These are phyloP conservation scores for Metarhizium rileyi DNA, from an alignment of 2,329 filamentous ascomycete genomes.

Conservation along the genomic window DNA sequence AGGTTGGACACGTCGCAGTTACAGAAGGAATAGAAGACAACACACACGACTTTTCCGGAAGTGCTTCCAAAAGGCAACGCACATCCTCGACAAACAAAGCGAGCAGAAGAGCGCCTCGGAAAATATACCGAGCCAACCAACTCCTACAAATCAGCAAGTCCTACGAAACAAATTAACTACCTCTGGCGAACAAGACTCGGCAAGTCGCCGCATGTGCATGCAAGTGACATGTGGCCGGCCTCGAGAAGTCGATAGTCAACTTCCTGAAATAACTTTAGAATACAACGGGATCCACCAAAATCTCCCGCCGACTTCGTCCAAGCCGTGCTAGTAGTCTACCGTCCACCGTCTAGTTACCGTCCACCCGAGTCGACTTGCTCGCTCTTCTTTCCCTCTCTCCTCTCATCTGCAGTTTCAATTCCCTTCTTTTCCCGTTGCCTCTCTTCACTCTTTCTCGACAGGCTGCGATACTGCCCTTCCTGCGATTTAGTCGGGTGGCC, in stretches of 20 bases:
- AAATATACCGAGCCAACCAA: too few relatives aligned
- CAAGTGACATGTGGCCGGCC: conserved; percentile 4
- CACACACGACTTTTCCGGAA: neutral
- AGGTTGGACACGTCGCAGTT: neutral
- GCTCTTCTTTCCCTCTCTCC: neutral
- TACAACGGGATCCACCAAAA: neutral
- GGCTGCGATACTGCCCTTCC: neutral
- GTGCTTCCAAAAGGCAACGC: too few relatives aligned
- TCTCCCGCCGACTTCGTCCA: neutral
- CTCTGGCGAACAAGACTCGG: too few relatives aligned
- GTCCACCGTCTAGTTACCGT: neutral
- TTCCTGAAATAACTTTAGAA: neutral
- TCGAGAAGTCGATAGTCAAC: conserved; percentile 1
- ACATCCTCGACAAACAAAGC: too few relatives aligned
- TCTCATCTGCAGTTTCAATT: neutral
- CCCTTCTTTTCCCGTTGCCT: neutral
- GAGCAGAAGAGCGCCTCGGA: too few relatives aligned
- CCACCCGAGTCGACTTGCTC: neutral
- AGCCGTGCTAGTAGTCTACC: too few relatives aligned
- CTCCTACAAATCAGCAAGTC: too few relatives aligned
- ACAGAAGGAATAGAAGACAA: too few relatives aligned
- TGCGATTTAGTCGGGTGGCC: neutral
- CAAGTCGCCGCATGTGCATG: too few relatives aligned
- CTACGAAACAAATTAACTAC: too few relatives aligned
- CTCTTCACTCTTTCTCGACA: neutral